A percentile compares a stretch with the other conserved stretches of the same genome.
phyloP scores from a whole-genome alignment of 129 eudicot genomes.

The Saussurea involucrata region DNA sequence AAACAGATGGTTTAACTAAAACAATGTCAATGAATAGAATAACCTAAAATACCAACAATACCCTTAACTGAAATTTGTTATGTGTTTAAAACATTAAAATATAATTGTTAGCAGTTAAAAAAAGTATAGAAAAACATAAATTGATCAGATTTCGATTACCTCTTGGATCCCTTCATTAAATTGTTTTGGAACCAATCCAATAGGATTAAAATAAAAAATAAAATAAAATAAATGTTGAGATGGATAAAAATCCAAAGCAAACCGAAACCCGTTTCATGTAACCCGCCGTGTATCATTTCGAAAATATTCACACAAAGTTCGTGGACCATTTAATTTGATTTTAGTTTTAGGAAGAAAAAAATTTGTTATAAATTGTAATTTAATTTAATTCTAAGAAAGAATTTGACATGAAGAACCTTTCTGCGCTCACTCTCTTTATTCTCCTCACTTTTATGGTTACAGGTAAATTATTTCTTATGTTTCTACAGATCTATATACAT shows the following conservation, averaged over 20 bases:
- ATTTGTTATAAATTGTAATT: background rate
- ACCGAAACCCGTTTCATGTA: background rate
- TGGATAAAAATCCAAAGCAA: background rate
- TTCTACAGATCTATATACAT: background rate
- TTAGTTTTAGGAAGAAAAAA: background rate
- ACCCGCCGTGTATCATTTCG: background rate
- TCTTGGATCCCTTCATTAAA: too few species aligned
- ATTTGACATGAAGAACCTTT: slow-evolving; percentile 22
- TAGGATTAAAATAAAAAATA: too few species aligned
- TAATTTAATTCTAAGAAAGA: background rate
- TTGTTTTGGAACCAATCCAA: too few species aligned
- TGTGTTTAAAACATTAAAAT: too few species aligned
- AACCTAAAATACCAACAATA: too few species aligned
- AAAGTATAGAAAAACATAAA: too few species aligned
- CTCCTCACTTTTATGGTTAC: slow-evolving; percentile 15
- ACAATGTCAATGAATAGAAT: too few species aligned
- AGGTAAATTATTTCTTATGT: slow-evolving; percentile 9
- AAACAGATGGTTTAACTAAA: too few species aligned
- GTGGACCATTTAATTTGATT: background rate
- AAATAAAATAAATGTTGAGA: background rate
- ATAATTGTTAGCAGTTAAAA: too few species aligned
- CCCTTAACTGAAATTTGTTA: too few species aligned
- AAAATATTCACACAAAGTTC: background rate
- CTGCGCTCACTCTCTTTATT: slow-evolving; percentile 8
- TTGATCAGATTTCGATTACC: too few species aligned